Evolutionary conservation across 345 rosid genomes (phyloP).

Genomic region (Dovyalis caffra): DNA sequence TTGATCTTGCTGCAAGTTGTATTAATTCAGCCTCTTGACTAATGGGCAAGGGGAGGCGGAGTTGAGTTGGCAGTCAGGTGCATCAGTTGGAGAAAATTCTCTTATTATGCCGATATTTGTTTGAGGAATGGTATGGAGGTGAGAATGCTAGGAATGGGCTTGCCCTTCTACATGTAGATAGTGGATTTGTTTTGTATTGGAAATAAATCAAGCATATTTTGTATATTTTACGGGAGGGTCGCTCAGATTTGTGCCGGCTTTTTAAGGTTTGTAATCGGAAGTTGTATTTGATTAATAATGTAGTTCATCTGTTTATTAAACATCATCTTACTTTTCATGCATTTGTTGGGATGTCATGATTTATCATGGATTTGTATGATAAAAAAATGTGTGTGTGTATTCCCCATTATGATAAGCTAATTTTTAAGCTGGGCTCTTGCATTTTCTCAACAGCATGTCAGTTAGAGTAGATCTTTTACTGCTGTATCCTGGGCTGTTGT

Average conservation of each 20-base stretch:
- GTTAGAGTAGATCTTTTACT: not conserved
- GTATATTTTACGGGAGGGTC: not conserved
- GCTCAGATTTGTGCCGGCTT: not conserved
- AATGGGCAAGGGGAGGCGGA: conserved; percentile 6
- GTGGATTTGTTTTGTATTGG: conserved; percentile 9
- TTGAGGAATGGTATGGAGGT: conserved; percentile 4
- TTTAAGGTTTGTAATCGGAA: not conserved
- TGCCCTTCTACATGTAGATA: conserved; percentile 21
- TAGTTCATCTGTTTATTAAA: not conserved
- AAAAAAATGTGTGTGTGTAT: no score
- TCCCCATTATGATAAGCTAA: no score
- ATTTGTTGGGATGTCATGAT: not conserved
- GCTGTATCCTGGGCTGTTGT: not conserved
- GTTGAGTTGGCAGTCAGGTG: not conserved
- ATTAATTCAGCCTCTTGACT: not conserved
- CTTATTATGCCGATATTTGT: conserved; percentile 15
- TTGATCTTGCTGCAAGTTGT: not conserved
- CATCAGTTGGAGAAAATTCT: not conserved
- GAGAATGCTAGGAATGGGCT: not conserved
- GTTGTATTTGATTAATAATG: not conserved
- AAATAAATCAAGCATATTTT: conserved; percentile 7
- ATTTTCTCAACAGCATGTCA: not conserved
- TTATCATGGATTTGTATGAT: not conserved
- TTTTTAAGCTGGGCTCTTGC: not conserved
- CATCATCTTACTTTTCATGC: not conserved